Base-by-base conservation (phyloP, 768 basidiomycete genomes). In the Mycena latifolia region DNA sequence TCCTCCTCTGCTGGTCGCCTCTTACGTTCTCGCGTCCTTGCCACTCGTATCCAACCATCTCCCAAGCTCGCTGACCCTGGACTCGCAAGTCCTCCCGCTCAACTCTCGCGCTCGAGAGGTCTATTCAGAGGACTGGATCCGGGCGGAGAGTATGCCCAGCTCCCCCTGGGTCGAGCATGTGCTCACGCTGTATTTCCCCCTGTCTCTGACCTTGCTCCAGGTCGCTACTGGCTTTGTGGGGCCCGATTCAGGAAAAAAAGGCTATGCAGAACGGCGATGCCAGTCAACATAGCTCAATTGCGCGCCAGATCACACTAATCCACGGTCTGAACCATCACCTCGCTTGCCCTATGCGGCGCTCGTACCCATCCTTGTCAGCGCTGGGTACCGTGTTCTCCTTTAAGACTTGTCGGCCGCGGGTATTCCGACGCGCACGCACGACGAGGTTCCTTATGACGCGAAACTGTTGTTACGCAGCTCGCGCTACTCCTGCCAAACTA, bases 371-470 rank as follows among this genome's bases (percentile, higher is more conserved):
- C 79, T 87, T 1, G 84, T 80, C 17, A 73, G 74, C 2, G 78
- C 73, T 7, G 86, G 86, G 15, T 85, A 79, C 70, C 83, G 82
- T 27, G 82, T 88, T 24, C 79, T 88, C 18, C 74, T 87, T 11
- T 88, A 86, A 59, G 87, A 88, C 73, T 77, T 88, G 5, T 88
- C 39, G 88, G 87, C 3, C 81, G 87, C 15, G 87, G 87, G 3
- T 88, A 88, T 72, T 85, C 85, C 3, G 87, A 88, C 43, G 88
- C 88, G 1, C 87, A 88, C 0, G n/a, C n/a, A n/a, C n/a, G n/a
- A n/a, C 77, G 80, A 3, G 77, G 76, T 76, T 11, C 18, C 59
- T 5, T 86, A 88, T 62, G 80, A 85, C 53, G 70, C 79, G 2
- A 70, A 77, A 8, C 77, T 88, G 14, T 82, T 69, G 83, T 80